These are phyloP conservation scores for Cercospora zeina DNA, from an alignment of 2,329 filamentous ascomycete genomes.

Conservation along the genomic window DNA sequence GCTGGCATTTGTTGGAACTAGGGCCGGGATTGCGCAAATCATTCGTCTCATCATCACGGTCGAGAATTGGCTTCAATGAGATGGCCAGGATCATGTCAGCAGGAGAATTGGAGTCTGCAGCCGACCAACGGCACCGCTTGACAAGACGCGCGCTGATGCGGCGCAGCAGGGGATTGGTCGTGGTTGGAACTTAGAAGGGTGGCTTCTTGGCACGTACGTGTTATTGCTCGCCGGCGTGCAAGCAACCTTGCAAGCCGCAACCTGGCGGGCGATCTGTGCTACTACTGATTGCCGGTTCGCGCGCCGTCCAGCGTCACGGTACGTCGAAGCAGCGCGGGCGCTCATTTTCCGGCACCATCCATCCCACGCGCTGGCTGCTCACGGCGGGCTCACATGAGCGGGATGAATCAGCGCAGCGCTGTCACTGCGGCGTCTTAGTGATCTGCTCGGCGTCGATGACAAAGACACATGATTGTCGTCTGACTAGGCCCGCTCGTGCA, in stretches of 20 bases:
- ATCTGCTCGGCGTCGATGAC: constrained; percentile 1
- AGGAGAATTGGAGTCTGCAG: not conserved
- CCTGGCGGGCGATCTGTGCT: too few species aligned
- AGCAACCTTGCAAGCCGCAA: too few species aligned
- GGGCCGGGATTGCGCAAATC: not conserved
- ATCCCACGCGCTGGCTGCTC: not conserved
- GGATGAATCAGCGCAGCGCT: not conserved
- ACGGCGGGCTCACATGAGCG: not conserved
- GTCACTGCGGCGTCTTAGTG: not conserved
- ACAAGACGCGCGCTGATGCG: not conserved
- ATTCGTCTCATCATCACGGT: not conserved
- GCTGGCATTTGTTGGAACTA: not conserved
- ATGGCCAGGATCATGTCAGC: not conserved
- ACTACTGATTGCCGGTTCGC: too few species aligned
- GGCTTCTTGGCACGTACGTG: too few species aligned
- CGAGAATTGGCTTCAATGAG: not conserved
- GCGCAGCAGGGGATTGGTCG: too few species aligned
- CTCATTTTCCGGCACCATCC: not conserved
- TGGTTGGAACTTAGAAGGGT: too few species aligned
- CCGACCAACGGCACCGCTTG: not conserved
- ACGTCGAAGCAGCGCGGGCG: not conserved
- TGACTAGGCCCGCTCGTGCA: not conserved
- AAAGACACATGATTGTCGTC: not conserved
- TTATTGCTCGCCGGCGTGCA: too few species aligned
- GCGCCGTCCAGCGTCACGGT: not conserved